These are phyloP conservation scores for Fusarium marasasianum DNA, from an alignment of 2,329 filamentous ascomycete genomes.

Conservation along the genomic window DNA sequence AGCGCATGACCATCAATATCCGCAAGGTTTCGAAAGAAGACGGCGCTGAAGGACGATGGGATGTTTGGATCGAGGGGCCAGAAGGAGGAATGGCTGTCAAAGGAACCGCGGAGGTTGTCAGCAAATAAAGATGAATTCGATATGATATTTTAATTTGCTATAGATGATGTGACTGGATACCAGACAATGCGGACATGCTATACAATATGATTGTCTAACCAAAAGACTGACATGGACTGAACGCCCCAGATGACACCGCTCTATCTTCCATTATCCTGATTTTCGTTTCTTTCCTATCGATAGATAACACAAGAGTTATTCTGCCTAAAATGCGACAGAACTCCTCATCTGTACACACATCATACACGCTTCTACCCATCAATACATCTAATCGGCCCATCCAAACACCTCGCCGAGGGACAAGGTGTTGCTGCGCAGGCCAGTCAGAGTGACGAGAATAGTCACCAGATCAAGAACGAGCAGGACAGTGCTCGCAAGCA, in stretches of 20 bases:
- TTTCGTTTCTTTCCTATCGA: not conserved
- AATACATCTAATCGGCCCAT: slow-evolving; percentile 63
- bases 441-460: slow-evolving; percentile 75
- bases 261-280: slow-evolving; percentile 7
- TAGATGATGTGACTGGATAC: slow-evolving; percentile 6
- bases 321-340: not conserved
- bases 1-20: slow-evolving; percentile 76
- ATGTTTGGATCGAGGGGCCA: slow-evolving; percentile 53
- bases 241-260: slow-evolving; percentile 1
- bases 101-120: slow-evolving; percentile 54
- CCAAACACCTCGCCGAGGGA: slow-evolving; percentile 92
- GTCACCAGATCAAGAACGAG: slow-evolving; percentile 80
- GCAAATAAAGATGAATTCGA: not conserved
- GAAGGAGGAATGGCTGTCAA: slow-evolving; percentile 72
- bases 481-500: slow-evolving; percentile 79
- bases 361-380: slow-evolving; percentile 14
- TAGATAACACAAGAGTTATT: not conserved
- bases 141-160: not conserved
- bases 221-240: not conserved
- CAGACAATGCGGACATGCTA: slow-evolving; percentile 23
- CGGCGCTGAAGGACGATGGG: slow-evolving; percentile 50
- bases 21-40: slow-evolving; percentile 52
- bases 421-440: slow-evolving; percentile 78
- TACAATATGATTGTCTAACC: slow-evolving; percentile 17
- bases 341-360: slow-evolving; percentile 6